Evolutionary conservation across 129 eudicot species (phyloP).

Genomic region (Helichrysum umbraculigerum): DNA sequence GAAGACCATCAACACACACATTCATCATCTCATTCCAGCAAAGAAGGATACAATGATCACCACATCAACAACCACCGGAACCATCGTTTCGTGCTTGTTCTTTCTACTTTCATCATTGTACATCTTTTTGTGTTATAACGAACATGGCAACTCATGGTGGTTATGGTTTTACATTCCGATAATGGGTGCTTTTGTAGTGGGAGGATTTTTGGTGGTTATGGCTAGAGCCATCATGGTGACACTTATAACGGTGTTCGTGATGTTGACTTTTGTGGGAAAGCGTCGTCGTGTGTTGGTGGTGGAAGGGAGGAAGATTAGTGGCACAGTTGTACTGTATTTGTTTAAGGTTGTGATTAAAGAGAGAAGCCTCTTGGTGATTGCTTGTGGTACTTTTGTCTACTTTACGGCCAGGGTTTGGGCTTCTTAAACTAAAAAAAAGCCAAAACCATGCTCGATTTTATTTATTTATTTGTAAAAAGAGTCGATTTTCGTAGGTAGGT

Average conservation of each 20-base stretch:
- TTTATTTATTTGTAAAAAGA: neutral
- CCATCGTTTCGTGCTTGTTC: constrained; percentile 39
- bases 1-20: constrained; percentile 36
- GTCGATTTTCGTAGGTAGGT: neutral
- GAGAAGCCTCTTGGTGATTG: constrained; percentile 47
- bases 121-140: constrained; percentile 24
- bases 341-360: constrained; percentile 49
- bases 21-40: constrained; percentile 13
- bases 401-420: constrained; percentile 45
- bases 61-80: constrained; percentile 6
- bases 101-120: constrained; percentile 39
- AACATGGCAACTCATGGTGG: constrained; percentile 21
- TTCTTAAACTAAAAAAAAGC: constrained; percentile 5
- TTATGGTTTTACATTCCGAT: constrained; percentile 30
- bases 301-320: constrained; percentile 68
- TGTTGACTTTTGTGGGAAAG: constrained; percentile 73
- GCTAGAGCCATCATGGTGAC: constrained; percentile 72
- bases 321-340: constrained; percentile 56
- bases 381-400: constrained; percentile 50
- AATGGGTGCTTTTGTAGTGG: constrained; percentile 33
- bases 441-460: neutral
- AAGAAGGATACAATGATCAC: constrained; percentile 23
- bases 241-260: constrained; percentile 77
- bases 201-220: constrained; percentile 44
- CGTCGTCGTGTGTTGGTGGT: constrained; percentile 63